phyloP scores from a whole-genome alignment of 2,329 filamentous ascomycete genomes.

The Diaporthe sp. region DNA sequence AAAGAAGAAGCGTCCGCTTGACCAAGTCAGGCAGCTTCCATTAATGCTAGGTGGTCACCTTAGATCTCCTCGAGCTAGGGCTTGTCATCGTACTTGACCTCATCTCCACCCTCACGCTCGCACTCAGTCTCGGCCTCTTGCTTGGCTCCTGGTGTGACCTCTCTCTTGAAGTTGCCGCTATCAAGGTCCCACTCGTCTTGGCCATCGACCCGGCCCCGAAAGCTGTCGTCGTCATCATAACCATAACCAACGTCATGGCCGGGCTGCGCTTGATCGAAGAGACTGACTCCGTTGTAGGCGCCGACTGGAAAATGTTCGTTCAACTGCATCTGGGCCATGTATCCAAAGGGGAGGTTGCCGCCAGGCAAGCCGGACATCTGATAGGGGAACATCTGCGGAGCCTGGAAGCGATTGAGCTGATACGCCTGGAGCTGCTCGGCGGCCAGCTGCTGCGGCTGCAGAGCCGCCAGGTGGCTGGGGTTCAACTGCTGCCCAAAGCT shows the following conservation, averaged over 20 bases:
- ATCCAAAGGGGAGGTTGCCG: neutral
- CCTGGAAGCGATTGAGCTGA: neutral
- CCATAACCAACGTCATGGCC: neutral
- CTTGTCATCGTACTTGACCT: neutral
- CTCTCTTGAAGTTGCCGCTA: neutral
- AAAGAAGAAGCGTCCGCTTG: neutral
- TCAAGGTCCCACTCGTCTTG: neutral
- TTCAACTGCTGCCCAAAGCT: neutral
- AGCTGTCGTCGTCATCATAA: neutral
- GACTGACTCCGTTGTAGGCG: neutral
- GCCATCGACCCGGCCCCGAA: neutral
- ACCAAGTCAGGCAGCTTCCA: neutral
- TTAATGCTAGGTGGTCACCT: neutral
- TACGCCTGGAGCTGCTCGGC: neutral
- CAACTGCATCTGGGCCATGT: neutral
- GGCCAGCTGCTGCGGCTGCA: neutral
- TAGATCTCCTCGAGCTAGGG: neutral
- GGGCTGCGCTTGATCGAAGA: neutral
- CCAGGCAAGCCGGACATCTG: neutral
- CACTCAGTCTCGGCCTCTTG: neutral
- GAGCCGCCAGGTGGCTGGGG: neutral
- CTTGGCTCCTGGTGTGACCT: neutral
- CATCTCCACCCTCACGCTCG: neutral
- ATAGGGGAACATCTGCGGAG: neutral
- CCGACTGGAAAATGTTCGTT: conserved; percentile 3